phyloP scores from a whole-genome alignment of 768 basidiomycete species.

The Filobasidium floriforme region DNA sequence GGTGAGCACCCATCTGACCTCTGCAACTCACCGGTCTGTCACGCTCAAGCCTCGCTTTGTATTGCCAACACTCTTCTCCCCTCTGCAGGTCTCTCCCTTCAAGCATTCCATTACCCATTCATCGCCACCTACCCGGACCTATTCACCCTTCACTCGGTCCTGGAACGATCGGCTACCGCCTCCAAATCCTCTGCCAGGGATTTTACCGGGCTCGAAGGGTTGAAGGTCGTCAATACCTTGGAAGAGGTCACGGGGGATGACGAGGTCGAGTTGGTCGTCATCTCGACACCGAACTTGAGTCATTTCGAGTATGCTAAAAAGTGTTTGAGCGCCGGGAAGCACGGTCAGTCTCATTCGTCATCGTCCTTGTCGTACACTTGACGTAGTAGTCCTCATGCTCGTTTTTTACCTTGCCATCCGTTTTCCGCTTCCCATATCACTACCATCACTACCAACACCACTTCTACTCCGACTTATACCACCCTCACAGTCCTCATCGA shows the following conservation, averaged over 20 bases:
- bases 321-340: constrained; percentile 26
- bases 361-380: neutral
- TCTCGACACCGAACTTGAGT: constrained; percentile 21
- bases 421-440: neutral
- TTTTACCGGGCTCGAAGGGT: constrained; percentile 52
- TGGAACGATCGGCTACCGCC: constrained; percentile 60
- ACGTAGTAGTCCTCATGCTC: neutral
- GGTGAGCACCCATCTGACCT: neutral
- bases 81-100: constrained; percentile 52
- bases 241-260: constrained; percentile 58
- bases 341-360: constrained; percentile 19
- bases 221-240: constrained; percentile 56
- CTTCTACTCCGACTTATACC: too few relatives aligned
- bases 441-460: neutral
- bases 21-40: neutral
- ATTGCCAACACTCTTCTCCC: constrained; percentile 8
- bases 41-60: neutral
- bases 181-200: constrained; percentile 59
- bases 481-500: constrained; percentile 36
- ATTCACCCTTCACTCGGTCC: constrained; percentile 65
- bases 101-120: constrained; percentile 75
- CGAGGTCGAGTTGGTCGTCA: constrained; percentile 56
- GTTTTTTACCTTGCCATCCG: neutral
- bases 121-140: constrained; percentile 62
- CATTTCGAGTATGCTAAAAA: constrained; percentile 26